Percentiles rank a stretch among this genome's conserved stretches.
These are phyloP conservation scores for Atkinsonella texensis DNA, from an alignment of 2,329 filamentous ascomycete genomes.

Conservation along the genomic window DNA sequence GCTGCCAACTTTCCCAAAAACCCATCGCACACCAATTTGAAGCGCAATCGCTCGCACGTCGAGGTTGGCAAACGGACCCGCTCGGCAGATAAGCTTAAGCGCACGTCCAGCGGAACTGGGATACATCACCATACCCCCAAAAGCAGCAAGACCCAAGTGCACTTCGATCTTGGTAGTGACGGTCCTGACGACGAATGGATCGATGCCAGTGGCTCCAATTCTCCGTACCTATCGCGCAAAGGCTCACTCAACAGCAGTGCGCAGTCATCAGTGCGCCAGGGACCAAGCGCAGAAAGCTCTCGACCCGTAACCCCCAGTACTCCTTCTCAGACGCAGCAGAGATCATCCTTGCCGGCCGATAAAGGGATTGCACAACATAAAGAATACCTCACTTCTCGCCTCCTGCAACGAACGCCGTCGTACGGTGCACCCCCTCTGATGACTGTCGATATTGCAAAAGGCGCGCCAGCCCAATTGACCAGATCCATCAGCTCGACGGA, in stretches of 20 bases:
- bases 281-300: conserved; percentile 20
- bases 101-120: conserved; percentile 37
- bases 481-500: conserved; percentile 18
- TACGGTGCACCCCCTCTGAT: conserved; percentile 52
- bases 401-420: conserved; percentile 53
- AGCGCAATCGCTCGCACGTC: conserved; percentile 48
- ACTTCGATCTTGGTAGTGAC: conserved; percentile 49
- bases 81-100: conserved; percentile 40
- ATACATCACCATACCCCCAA: conserved; percentile 29
- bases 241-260: conserved; percentile 38
- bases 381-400: conserved; percentile 53
- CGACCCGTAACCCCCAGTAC: conserved; percentile 24
- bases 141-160: conserved; percentile 38
- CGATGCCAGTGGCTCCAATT: conserved; percentile 52
- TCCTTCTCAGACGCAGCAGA: conserved; percentile 7
- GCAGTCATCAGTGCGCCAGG: conserved; percentile 32
- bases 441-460: conserved; percentile 41
- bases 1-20: conserved; percentile 39
- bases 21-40: conserved; percentile 40
- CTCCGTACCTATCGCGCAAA: conserved; percentile 38
- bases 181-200: conserved; percentile 49
- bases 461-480: conserved; percentile 26
- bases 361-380: conserved; percentile 40
- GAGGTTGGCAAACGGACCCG: conserved; percentile 41
- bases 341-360: conserved; percentile 17